Conservation (phyloP, 176 grass and related monocot species). For the Stipa capillata region DNA sequence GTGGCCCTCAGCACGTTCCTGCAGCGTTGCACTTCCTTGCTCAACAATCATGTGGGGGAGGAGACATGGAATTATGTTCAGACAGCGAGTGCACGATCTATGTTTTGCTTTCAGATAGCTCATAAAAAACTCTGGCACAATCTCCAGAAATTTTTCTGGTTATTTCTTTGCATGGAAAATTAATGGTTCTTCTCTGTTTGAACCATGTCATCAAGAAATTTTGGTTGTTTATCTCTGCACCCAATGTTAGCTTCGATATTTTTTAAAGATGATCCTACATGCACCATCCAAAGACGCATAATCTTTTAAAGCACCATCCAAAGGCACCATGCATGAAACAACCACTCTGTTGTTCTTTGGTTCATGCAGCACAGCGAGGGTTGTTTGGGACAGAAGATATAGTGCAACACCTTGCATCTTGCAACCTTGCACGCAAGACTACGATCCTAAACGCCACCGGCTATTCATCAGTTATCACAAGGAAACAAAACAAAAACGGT, state of each 20-base stretch:
- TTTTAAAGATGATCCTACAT: background rate
- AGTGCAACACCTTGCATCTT: no score
- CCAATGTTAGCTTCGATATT: background rate
- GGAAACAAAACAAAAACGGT: background rate
- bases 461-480: background rate
- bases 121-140: background rate
- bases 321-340: no score
- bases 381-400: background rate
- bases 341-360: background rate
- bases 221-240: background rate
- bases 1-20: constrained; percentile 95
- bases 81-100: background rate
- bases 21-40: background rate
- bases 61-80: background rate
- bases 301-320: background rate
- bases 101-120: constrained; percentile 4
- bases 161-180: background rate
- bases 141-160: background rate
- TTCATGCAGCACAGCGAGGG: background rate
- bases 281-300: background rate
- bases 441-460: background rate
- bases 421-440: background rate
- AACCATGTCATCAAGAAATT: background rate
- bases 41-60: background rate
- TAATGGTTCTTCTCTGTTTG: background rate